Percentiles rank a stretch among this genome's conserved stretches.
These are phyloP conservation scores for Coleophoma eucalyptorum DNA, from an alignment of 2,329 filamentous ascomycete genomes.

Conservation along the genomic window DNA sequence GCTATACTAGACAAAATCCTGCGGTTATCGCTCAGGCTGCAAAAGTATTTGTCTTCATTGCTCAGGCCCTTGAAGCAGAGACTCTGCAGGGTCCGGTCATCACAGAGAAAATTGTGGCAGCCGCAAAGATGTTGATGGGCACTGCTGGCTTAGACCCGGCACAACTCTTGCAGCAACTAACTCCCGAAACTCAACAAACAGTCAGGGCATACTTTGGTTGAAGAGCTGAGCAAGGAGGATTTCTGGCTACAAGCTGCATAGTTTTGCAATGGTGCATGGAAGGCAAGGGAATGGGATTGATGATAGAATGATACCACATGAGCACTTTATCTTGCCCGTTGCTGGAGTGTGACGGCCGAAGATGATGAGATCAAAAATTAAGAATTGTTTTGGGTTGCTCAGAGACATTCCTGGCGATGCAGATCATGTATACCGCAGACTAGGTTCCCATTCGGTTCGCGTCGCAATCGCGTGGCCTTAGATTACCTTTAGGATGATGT, in stretches of 20 bases:
- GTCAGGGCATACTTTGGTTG: constrained; percentile 78
- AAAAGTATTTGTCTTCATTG: constrained; percentile 81
- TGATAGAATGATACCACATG: constrained; percentile 25
- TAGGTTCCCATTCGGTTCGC: too few relatives aligned
- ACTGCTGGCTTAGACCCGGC: constrained; percentile 72
- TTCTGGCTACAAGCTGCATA: constrained; percentile 4
- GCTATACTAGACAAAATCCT: constrained; percentile 66
- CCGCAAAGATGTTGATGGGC: constrained; percentile 74
- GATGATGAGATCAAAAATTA: too few relatives aligned
- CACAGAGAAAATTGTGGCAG: constrained; percentile 62
- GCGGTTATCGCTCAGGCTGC: constrained; percentile 72
- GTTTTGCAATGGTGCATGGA: neutral
- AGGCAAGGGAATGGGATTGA: constrained; percentile 8
- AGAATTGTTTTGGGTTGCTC: too few relatives aligned
- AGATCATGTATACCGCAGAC: too few relatives aligned
- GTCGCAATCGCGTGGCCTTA: too few relatives aligned
- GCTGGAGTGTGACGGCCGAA: neutral
- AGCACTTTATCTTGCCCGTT: constrained; percentile 11
- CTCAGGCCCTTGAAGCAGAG: constrained; percentile 85
- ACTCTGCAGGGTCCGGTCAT: constrained; percentile 84
- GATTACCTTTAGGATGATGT: too few relatives aligned
- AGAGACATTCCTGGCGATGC: too few relatives aligned
- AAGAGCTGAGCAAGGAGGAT: constrained; percentile 8
- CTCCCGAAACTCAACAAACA: constrained; percentile 74
- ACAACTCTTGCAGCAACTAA: constrained; percentile 70